These are phyloP conservation scores for Curvularia hawaiiensis DNA, from an alignment of 2,329 filamentous ascomycete genomes.

Conservation along the genomic window DNA sequence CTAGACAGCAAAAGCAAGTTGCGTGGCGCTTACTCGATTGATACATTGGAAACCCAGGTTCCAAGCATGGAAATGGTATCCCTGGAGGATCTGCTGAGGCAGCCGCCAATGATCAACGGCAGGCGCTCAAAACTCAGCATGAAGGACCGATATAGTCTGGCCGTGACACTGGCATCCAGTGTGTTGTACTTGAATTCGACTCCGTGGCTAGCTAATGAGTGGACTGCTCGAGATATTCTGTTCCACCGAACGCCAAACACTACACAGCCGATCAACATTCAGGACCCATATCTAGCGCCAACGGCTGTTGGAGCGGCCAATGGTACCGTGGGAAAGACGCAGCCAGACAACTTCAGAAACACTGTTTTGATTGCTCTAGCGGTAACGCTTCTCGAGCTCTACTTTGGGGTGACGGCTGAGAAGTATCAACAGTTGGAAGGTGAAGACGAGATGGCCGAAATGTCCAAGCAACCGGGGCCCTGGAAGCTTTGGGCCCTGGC, in stretches of 20 bases:
- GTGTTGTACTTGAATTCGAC: slow-evolving; percentile 46
- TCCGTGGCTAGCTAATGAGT: slow-evolving; percentile 44
- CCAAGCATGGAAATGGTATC: slow-evolving; percentile 32
- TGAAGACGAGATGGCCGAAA: slow-evolving; percentile 23
- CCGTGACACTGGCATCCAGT: slow-evolving; percentile 44
- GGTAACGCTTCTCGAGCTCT: slow-evolving; percentile 43
- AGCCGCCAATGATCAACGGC: slow-evolving; percentile 34
- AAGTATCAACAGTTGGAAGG: slow-evolving; percentile 32
- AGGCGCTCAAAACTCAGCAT: slow-evolving; percentile 38
- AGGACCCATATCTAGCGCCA: slow-evolving; percentile 41
- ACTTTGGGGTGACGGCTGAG: slow-evolving; percentile 43
- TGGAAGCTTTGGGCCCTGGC: slow-evolving; percentile 41
- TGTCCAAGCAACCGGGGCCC: slow-evolving; percentile 29
- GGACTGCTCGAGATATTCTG: slow-evolving; percentile 41
- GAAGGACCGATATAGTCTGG: slow-evolving; percentile 44
- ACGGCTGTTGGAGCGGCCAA: slow-evolving; percentile 12
- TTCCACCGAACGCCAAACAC: slow-evolving; percentile 34
- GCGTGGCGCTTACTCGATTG: slow-evolving; percentile 36
- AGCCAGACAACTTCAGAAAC: slow-evolving; percentile 37
- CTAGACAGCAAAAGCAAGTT: slow-evolving; percentile 40
- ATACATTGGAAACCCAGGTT: slow-evolving; percentile 16
- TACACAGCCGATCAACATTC: slow-evolving; percentile 33
- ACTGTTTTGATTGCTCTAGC: slow-evolving; percentile 43
- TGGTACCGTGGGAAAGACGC: slow-evolving; percentile 9
- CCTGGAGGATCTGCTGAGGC: slow-evolving; percentile 38